Evolutionary conservation across 441 rosid species (phyloP).

Genomic region (Manihot esculenta): DNA sequence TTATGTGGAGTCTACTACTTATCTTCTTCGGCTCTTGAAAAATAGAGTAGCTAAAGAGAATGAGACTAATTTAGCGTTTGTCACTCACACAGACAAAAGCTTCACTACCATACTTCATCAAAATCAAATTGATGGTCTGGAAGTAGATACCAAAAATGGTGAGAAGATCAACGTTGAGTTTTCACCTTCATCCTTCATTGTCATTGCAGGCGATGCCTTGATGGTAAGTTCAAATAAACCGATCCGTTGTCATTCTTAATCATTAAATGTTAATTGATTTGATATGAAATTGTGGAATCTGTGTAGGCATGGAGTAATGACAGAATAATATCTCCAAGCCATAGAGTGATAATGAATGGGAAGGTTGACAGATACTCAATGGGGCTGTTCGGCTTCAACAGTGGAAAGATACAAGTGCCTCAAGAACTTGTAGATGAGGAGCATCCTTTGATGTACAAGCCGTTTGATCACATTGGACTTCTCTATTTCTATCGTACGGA

Average conservation of each 20-base stretch:
- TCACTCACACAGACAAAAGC: constrained; percentile 69
- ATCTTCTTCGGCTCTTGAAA: constrained; percentile 59
- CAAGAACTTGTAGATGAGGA: constrained; percentile 44
- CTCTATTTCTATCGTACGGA: constrained; percentile 43
- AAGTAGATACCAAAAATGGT: constrained; percentile 44
- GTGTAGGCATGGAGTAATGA: constrained; percentile 56
- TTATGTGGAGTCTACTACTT: constrained; percentile 42
- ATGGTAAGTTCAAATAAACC: constrained; percentile 32
- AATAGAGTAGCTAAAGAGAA: constrained; percentile 38
- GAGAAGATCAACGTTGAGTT: constrained; percentile 31
- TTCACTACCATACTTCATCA: constrained; percentile 59
- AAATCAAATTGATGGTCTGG: constrained; percentile 21
- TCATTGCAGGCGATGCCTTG: constrained; percentile 49
- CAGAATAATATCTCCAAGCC: constrained; percentile 46
- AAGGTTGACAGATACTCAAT: constrained; percentile 41
- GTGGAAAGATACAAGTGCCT: constrained; percentile 39
- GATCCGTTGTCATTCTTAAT: too few relatives aligned
- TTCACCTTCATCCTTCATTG: constrained; percentile 47
- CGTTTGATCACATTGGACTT: constrained; percentile 47
- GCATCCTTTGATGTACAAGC: constrained; percentile 50
- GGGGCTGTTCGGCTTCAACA: constrained; percentile 42
- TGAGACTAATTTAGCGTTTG: constrained; percentile 41
- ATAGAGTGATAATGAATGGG: constrained; percentile 46
- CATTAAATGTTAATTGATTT: too few relatives aligned
- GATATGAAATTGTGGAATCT: too few relatives aligned